These are phyloP conservation scores for Trifolium repens DNA, from an alignment of 306 rosid genomes.

Conservation along the genomic window DNA sequence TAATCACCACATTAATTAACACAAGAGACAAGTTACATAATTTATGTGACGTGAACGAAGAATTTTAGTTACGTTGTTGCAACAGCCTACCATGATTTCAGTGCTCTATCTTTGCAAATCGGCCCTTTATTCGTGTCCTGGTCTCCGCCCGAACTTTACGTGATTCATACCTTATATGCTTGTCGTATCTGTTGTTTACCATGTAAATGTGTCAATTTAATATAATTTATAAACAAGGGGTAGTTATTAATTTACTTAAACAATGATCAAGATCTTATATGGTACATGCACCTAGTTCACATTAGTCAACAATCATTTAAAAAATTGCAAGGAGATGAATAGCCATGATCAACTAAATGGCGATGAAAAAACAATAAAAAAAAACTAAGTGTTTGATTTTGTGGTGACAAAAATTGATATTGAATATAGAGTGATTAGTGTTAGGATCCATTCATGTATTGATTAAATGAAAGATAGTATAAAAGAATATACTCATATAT, in stretches of 20 bases:
- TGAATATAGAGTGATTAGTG: too few species aligned
- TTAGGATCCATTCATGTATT: neutral
- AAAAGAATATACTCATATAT: neutral
- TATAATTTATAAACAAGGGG: neutral
- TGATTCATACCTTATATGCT: conserved; percentile 84
- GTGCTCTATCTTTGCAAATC: conserved; percentile 74
- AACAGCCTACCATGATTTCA: conserved; percentile 53
- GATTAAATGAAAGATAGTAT: neutral
- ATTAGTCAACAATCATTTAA: neutral
- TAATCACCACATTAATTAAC: too few species aligned
- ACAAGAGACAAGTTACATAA: conserved; percentile 19
- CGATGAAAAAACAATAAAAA: neutral
- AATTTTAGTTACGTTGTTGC: conserved; percentile 13
- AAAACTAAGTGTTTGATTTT: too few species aligned
- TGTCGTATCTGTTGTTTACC: conserved; percentile 72
- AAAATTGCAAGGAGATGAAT: neutral
- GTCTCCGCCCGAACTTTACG: conserved; percentile 86
- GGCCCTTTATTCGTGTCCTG: conserved; percentile 80
- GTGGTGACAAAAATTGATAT: too few species aligned
- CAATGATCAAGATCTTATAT: neutral
- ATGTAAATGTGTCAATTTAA: conserved; percentile 31
- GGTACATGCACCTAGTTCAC: neutral
- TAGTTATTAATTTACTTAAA: neutral
- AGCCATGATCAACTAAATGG: neutral
- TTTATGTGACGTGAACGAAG: conserved; percentile 7